phyloP scores from a whole-genome alignment of 2,329 filamentous ascomycete genomes.

The Zymoseptoria ardabiliae region DNA sequence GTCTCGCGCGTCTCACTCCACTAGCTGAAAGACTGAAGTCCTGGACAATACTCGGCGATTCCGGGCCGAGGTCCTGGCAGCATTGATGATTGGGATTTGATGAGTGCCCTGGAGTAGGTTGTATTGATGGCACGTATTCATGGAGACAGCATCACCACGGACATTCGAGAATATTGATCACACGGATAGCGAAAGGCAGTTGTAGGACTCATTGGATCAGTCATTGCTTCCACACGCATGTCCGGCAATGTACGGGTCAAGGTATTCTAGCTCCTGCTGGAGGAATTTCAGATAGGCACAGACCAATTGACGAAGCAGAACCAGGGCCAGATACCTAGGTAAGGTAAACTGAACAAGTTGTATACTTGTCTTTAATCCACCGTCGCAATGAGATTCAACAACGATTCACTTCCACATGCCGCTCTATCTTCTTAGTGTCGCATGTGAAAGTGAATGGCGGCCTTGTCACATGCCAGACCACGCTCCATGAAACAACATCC shows the following conservation, averaged over 20 bases:
- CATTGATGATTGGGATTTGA: not conserved
- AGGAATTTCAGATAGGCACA: too few relatives aligned
- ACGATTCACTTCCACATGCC: not conserved
- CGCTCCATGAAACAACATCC: too few relatives aligned
- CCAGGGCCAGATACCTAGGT: too few relatives aligned
- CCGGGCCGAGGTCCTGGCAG: not conserved
- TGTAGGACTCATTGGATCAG: not conserved
- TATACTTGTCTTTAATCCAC: not conserved
- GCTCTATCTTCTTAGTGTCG: not conserved
- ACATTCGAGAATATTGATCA: too few relatives aligned
- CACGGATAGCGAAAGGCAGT: not conserved
- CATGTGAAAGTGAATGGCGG: not conserved
- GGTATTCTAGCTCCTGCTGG: too few relatives aligned
- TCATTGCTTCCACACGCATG: too few relatives aligned
- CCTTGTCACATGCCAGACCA: too few relatives aligned
- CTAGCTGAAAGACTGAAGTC: not conserved
- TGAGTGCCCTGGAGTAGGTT: not conserved
- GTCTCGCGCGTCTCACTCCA: not conserved
- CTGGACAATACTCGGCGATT: not conserved
- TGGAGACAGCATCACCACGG: not conserved
- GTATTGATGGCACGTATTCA: not conserved
- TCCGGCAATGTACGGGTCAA: too few relatives aligned
- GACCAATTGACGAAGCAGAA: too few relatives aligned
- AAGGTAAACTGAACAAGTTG: too few relatives aligned
- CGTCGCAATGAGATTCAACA: not conserved